phyloP scores from a whole-genome alignment of 2,329 filamentous ascomycete genomes.

The Epicoccum sorghinum region DNA sequence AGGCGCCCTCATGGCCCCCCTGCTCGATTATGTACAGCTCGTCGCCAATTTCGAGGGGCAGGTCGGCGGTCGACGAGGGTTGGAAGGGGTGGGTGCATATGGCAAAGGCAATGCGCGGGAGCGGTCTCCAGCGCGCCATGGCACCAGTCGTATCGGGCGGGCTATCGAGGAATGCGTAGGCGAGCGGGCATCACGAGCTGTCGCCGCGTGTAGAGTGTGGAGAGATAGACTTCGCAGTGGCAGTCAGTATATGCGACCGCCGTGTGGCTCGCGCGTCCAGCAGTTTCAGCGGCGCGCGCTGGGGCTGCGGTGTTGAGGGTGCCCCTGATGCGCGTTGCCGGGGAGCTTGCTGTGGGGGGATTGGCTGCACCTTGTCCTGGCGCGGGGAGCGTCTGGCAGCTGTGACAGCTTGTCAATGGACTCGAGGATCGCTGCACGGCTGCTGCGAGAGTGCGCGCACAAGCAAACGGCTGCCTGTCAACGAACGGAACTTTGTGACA shows the following conservation, averaged over 20 bases:
- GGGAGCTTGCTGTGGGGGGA: slow-evolving; percentile 8
- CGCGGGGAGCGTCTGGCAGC: not conserved
- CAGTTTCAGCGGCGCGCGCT: slow-evolving; percentile 2
- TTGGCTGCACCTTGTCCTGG: slow-evolving; percentile 1
- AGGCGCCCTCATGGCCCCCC: slow-evolving; percentile 80
- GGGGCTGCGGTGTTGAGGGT: slow-evolving; percentile 2
- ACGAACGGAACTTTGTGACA: slow-evolving; percentile 3
- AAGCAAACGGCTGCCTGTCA: not conserved
- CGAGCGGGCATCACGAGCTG: slow-evolving; percentile 42
- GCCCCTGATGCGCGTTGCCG: slow-evolving; percentile 10
- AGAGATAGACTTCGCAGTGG: too few relatives aligned
- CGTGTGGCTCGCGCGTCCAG: not conserved
- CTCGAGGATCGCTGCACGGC: not conserved
- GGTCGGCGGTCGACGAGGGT: slow-evolving; percentile 83
- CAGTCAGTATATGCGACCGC: too few relatives aligned
- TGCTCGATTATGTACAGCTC: slow-evolving; percentile 99
- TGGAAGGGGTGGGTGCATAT: slow-evolving; percentile 95
- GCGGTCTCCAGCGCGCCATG: slow-evolving; percentile 79
- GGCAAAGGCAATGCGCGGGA: slow-evolving; percentile 96
- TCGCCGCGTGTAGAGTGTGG: not conserved
- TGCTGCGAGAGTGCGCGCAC: not conserved
- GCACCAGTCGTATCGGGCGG: slow-evolving; percentile 37
- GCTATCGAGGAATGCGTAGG: slow-evolving; percentile 37
- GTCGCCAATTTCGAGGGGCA: slow-evolving; percentile 96
- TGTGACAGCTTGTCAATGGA: slow-evolving; percentile 1